Evolutionary conservation across 768 basidiomycete genomes (phyloP).

Genomic region (Podaxis rugospora): DNA sequence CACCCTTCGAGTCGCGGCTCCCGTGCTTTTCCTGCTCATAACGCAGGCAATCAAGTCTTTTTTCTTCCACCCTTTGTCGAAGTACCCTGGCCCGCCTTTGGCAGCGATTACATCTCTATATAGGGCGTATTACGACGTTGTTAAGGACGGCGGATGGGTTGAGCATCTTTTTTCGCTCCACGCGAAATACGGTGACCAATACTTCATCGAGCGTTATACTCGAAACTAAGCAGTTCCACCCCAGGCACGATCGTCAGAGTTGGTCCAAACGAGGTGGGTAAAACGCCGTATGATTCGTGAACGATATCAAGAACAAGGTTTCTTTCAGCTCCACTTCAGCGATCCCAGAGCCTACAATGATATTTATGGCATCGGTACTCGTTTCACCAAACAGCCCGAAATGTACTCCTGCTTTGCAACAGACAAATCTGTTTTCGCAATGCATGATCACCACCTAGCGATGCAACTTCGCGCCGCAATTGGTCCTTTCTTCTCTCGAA

Average conservation of each 20-base stretch:
- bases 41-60: slow-evolving; percentile 15
- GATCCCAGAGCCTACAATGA: slow-evolving; percentile 34
- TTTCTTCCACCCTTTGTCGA: slow-evolving; percentile 24
- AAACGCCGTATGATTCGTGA: neutral
- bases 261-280: slow-evolving; percentile 33
- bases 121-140: slow-evolving; percentile 29
- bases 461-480: slow-evolving; percentile 30
- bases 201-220: neutral
- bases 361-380: slow-evolving; percentile 34
- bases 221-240: neutral
- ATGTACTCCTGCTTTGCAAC: slow-evolving; percentile 35
- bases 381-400: slow-evolving; percentile 29
- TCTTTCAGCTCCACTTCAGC: slow-evolving; percentile 36
- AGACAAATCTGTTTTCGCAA: slow-evolving; percentile 31
- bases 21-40: neutral
- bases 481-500: slow-evolving; percentile 35
- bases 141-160: slow-evolving; percentile 33
- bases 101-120: slow-evolving; percentile 30
- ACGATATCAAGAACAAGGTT: slow-evolving; percentile 1
- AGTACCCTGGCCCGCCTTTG: slow-evolving; percentile 28
- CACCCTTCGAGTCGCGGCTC: neutral
- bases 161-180: slow-evolving; percentile 33
- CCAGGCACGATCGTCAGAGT: slow-evolving; percentile 34
- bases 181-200: slow-evolving; percentile 28
- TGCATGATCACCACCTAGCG: slow-evolving; percentile 30